Conservation (phyloP, 2,329 filamentous ascomycete species). For the Aspergillus fumigatus region DNA sequence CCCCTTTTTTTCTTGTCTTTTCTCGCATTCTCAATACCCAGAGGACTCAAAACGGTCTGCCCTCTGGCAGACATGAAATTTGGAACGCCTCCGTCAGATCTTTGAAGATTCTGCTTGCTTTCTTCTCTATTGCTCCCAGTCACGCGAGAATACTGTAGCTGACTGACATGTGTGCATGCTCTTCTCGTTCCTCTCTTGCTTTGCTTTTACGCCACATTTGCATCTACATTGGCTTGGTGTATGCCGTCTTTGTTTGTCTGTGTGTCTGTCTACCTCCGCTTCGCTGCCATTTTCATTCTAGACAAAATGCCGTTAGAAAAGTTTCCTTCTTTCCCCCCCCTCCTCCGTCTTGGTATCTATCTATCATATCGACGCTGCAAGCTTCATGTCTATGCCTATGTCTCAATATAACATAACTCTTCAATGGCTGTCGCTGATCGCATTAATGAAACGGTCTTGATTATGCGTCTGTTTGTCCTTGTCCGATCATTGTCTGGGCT, state of each 20-base stretch:
- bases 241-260: slow-evolving; percentile 7
- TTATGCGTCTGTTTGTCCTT: not conserved
- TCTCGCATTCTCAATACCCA: slow-evolving; percentile 24
- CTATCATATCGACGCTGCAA: not conserved
- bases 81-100: not conserved
- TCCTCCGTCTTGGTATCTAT: not conserved
- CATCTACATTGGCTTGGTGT: slow-evolving; percentile 26
- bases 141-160: not conserved
- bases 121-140: not conserved
- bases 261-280: slow-evolving; percentile 2
- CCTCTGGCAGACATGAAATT: not conserved
- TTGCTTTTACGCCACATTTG: slow-evolving; percentile 10
- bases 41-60: slow-evolving; percentile 16
- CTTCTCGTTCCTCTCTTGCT: slow-evolving; percentile 12
- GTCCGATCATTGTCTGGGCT: not conserved
- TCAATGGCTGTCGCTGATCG: slow-evolving; percentile 2
- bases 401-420: slow-evolving; percentile 9
- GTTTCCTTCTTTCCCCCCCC: slow-evolving; percentile 7
- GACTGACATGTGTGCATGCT: not conserved
- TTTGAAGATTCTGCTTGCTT: not conserved
- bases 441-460: not conserved
- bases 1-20: slow-evolving; percentile 7
- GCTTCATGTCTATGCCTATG: not conserved
- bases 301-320: slow-evolving; percentile 25
- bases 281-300: slow-evolving; percentile 21